Evolutionary conservation across 2,329 filamentous ascomycete genomes (phyloP), one percentile per base, ranked within the genome.

Genomic region (Chaetothyriales sp.): DNA sequence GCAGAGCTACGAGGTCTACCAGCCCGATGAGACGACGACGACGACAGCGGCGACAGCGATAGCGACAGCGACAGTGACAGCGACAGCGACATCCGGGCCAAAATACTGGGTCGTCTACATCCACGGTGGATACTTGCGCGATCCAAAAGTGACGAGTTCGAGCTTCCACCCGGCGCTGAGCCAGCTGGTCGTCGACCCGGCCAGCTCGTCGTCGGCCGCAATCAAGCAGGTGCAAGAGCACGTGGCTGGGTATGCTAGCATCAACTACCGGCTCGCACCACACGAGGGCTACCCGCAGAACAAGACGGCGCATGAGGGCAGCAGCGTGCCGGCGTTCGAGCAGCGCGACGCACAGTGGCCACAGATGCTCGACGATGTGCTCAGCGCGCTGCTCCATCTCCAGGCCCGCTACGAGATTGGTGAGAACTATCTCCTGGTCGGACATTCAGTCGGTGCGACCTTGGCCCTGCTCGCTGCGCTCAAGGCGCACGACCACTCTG

Each of bases 111-210:
- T 60, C 26, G 26, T 60, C 49, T 71, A 68, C 53, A 70, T 74
- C 52, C 71, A 74, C 57, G 71, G 71, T 44, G 71, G 71, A 49
- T 72, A 70, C 56, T 74, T 71, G 67, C 66, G 71, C 44, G 71
- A 73, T 53, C 70, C 70, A 47, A 61, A 57, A 9, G 62, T 69
- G 39, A 67, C 65, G 10, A 61, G 66, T 2, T 50, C 56, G 6
- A 61, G 62, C 1, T 68, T 73, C 54, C 54, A 62, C 7, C 61
- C 63, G 3, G 64, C 70, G 2, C 57, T 66, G 28, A 58, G 61
- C 1, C 62, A 70, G 9, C 62, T 65, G 22, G 55, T 55, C 10
- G 55, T 55, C 10, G 46, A 44, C 18, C 32, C 18, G 39, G 42
- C 39, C 25, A 44, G 7, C 18, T 20, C 18, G 9, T 49, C 46